Evolutionary conservation across 202 grass and related monocot species (phyloP).

Genomic region (Zizania palustris): DNA sequence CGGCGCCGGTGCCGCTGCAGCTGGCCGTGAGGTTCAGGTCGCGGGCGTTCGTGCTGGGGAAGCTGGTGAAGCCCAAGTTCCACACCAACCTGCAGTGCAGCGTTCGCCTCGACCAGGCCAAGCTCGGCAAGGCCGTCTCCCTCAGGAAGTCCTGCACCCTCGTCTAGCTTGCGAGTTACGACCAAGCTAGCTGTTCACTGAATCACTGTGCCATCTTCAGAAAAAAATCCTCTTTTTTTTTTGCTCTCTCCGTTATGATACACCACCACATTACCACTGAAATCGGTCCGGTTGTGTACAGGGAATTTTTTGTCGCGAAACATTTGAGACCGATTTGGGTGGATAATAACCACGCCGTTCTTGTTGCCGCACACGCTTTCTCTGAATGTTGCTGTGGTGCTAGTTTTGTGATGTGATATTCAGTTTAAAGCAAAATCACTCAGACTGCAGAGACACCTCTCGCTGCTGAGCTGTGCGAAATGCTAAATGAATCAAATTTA

Average conservation of each 20-base stretch:
- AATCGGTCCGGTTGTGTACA: slow-evolving; percentile 31
- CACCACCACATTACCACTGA: background rate
- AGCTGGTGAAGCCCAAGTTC: slow-evolving; percentile 86
- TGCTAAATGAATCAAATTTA: too few species aligned
- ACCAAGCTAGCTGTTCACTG: background rate
- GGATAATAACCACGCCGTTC: slow-evolving; percentile 41
- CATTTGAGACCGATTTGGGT: slow-evolving; percentile 21
- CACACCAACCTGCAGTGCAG: slow-evolving; percentile 58
- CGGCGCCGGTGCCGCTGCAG: slow-evolving; percentile 55
- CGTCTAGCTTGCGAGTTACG: slow-evolving; percentile 2
- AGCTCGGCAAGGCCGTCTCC: slow-evolving; percentile 55
- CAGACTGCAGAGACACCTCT: too few species aligned
- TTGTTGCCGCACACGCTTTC: background rate
- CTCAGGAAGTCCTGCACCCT: slow-evolving; percentile 64
- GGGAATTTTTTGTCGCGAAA: slow-evolving; percentile 7
- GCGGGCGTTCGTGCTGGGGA: slow-evolving; percentile 78
- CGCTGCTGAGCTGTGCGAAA: too few species aligned
- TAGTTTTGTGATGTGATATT: background rate
- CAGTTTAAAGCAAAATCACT: too few species aligned
- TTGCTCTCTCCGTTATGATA: background rate
- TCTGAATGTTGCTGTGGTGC: background rate
- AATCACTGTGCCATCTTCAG: background rate
- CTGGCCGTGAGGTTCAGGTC: slow-evolving; percentile 65
- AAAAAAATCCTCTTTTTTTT: background rate
- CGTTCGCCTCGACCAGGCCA: slow-evolving; percentile 59